These are phyloP conservation scores for Pseudotsuga menziesii DNA, from an alignment of 75 land plant species.

Conservation along the genomic window DNA sequence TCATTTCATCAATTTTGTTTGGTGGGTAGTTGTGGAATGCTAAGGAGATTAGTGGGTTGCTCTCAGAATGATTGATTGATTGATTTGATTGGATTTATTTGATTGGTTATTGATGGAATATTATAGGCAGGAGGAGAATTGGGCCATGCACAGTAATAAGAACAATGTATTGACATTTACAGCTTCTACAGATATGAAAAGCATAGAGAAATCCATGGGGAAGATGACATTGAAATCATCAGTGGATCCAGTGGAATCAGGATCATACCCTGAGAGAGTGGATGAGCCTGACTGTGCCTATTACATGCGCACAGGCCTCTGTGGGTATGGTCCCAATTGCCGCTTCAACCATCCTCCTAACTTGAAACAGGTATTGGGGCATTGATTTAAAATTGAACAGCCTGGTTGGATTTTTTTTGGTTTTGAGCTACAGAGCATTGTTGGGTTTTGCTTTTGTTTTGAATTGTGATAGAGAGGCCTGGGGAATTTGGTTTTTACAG, in stretches of 20 bases:
- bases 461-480: too few species aligned
- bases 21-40: slow-evolving; percentile 9
- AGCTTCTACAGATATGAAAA: too few species aligned
- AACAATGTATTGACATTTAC: too few species aligned
- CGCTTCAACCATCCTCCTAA: slow-evolving; percentile 60
- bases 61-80: background rate
- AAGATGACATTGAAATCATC: slow-evolving; percentile 3
- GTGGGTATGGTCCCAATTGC: slow-evolving; percentile 66
- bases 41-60: background rate
- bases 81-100: background rate
- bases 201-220: slow-evolving; percentile 3
- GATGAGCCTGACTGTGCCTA: slow-evolving; percentile 69
- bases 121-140: background rate
- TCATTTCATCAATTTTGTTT: background rate
- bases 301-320: slow-evolving; percentile 68
- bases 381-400: slow-evolving; percentile 4
- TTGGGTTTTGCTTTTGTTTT: background rate
- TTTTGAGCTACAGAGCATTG: background rate
- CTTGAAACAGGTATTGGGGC: slow-evolving; percentile 15
- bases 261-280: slow-evolving; percentile 58
- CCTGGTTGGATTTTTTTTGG: background rate
- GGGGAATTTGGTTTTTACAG: background rate
- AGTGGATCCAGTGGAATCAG: slow-evolving; percentile 14
- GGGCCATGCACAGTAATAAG: background rate
- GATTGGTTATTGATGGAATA: background rate